Conservation (phyloP, 768 basidiomycete species). For the Psilocybe sp. region DNA sequence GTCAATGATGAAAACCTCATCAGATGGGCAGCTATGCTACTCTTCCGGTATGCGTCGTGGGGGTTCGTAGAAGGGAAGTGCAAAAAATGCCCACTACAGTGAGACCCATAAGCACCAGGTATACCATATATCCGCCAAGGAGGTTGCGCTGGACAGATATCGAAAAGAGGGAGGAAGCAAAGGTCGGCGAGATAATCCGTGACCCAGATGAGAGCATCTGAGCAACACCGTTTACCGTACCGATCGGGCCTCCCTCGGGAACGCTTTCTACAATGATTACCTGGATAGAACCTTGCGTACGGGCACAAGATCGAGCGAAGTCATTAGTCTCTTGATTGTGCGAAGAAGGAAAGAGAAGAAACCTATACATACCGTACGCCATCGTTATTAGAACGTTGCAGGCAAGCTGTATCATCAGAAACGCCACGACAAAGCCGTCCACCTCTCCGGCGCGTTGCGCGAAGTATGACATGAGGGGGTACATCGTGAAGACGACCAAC, state of each 20-base stretch:
- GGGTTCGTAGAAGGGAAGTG: constrained; percentile 18
- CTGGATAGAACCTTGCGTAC: constrained; percentile 42
- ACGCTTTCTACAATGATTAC: constrained; percentile 41
- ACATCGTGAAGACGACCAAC: constrained; percentile 24
- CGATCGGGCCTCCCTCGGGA: constrained; percentile 40
- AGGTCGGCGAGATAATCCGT: constrained; percentile 50
- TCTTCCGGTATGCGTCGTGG: too few relatives aligned
- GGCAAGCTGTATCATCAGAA: constrained; percentile 31
- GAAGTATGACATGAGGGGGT: constrained; percentile 33
- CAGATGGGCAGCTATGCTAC: too few relatives aligned
- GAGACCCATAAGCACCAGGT: constrained; percentile 29
- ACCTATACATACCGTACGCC: constrained; percentile 32
- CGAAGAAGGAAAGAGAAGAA: background rate
- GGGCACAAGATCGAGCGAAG: background rate
- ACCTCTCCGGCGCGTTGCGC: constrained; percentile 30
- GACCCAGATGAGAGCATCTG: constrained; percentile 49
- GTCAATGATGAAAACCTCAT: too few relatives aligned
- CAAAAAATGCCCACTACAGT: constrained; percentile 25
- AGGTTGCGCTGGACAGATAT: constrained; percentile 43
- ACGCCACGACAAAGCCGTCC: constrained; percentile 26
- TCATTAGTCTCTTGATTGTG: background rate
- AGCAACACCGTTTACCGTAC: constrained; percentile 51
- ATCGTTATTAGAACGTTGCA: constrained; percentile 25
- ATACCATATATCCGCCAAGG: constrained; percentile 44
- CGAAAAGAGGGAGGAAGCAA: constrained; percentile 57